Conservation (phyloP, 345 rosid species). For the Camelina hispida region DNA sequence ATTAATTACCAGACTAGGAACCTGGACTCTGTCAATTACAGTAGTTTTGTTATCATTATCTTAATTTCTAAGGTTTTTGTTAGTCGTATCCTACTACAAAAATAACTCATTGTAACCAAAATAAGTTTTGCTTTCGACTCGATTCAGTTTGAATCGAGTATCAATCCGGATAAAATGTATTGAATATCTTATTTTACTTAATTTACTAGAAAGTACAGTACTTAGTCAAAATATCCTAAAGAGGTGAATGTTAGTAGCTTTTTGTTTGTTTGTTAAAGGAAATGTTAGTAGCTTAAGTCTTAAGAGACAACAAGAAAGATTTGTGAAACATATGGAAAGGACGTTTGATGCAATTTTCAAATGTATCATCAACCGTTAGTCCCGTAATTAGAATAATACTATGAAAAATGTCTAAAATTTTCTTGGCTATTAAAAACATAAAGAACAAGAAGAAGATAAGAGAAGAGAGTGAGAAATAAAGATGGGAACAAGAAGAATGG, state of each 20-base stretch:
- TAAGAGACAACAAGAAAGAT: not conserved
- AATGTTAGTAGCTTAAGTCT: not conserved
- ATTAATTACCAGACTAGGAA: conserved; percentile 38
- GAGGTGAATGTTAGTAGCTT: not conserved
- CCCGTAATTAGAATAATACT: not conserved
- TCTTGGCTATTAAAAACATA: not conserved
- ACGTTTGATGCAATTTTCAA: not conserved
- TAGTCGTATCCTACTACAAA: not conserved
- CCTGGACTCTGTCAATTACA: conserved; percentile 34
- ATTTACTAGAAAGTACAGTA: not conserved
- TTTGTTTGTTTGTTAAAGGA: too few relatives aligned
- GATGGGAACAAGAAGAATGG: conserved; percentile 41
- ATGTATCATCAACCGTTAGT: not conserved
- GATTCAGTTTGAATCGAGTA: not conserved
- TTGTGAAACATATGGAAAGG: not conserved
- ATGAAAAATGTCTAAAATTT: not conserved
- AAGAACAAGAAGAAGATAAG: conserved; percentile 29
- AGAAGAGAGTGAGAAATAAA: conserved; percentile 26
- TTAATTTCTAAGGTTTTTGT: not conserved
- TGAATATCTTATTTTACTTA: not conserved
- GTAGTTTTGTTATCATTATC: conserved; percentile 22
- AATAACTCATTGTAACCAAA: not conserved
- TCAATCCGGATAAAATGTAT: not conserved
- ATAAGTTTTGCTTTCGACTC: not conserved
- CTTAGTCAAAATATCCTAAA: not conserved